Conservation (phyloP, 2,329 filamentous ascomycete species). For the Curvularia sp. region DNA sequence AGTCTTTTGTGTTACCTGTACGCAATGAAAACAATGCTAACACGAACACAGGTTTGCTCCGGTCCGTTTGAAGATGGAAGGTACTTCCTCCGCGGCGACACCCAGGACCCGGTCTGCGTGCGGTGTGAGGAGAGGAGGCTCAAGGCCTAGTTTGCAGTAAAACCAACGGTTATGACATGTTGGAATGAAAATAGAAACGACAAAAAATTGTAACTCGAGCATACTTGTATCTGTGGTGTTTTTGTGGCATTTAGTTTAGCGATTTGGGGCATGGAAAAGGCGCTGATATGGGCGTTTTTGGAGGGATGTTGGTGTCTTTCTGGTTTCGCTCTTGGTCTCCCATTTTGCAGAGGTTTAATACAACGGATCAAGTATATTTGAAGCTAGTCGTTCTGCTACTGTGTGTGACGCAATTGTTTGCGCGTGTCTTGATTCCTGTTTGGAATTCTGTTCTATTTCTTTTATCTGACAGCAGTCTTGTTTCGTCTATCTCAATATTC, state of each 20-base stretch:
- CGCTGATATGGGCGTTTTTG: conserved; percentile 10
- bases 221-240: not conserved
- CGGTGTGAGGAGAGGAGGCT: conserved; percentile 67
- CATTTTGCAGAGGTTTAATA: not conserved
- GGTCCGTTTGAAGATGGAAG: conserved; percentile 67
- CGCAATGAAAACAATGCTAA: not conserved
- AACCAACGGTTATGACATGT: not conserved
- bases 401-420: not conserved
- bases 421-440: no score
- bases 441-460: no score
- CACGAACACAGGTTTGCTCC: conserved; percentile 60
- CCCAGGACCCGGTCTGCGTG: conserved; percentile 67
- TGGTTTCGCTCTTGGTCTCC: not conserved
- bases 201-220: not conserved
- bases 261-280: not conserved
- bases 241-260: not conserved
- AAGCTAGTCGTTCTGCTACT: not conserved
- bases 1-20: conserved; percentile 30
- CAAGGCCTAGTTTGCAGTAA: conserved; percentile 57
- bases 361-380: not conserved
- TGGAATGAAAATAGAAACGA: not conserved
- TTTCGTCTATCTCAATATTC: not conserved
- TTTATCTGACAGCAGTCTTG: not conserved
- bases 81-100: conserved; percentile 67
- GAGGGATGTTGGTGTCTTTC: not conserved